phyloP scores from a whole-genome alignment of 495 filamentous ascomycete genomes.

The Penicillium psychrofluorescens region DNA sequence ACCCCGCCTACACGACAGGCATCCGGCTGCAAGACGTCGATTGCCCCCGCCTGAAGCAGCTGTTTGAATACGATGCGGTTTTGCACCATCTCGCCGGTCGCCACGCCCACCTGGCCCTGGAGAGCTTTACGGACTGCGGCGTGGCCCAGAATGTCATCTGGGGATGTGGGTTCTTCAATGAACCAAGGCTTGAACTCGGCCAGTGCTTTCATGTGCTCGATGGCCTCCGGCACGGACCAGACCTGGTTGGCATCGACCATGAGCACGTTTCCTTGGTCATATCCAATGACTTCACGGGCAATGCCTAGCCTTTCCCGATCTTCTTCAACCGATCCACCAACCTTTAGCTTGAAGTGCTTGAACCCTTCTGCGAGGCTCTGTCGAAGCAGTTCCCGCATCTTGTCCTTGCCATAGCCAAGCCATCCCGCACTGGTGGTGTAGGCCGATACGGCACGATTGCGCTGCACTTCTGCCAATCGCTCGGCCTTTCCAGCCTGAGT shows the following conservation, averaged over 20 bases:
- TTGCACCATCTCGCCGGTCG: constrained; percentile 95
- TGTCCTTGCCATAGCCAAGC: constrained; percentile 84
- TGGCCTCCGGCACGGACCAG: constrained; percentile 88
- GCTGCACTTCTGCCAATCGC: constrained; percentile 62
- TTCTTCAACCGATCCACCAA: constrained; percentile 63
- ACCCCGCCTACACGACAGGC: constrained; percentile 88
- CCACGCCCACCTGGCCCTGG: constrained; percentile 67
- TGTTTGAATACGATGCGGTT: constrained; percentile 95
- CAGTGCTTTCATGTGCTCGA: constrained; percentile 77
- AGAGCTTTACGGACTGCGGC: constrained; percentile 76
- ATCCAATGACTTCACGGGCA: constrained; percentile 77
- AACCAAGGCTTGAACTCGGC: constrained; percentile 90
- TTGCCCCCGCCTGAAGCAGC: constrained; percentile 66
- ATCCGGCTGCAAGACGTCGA: constrained; percentile 86
- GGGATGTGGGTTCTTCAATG: constrained; percentile 91
- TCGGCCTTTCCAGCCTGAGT: constrained; percentile 55
- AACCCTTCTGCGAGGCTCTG: constrained; percentile 73
- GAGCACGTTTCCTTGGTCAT: constrained; percentile 76
- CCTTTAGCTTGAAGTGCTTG: constrained; percentile 87
- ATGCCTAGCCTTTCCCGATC: constrained; percentile 64
- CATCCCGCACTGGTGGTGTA: constrained; percentile 91
- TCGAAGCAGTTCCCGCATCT: constrained; percentile 64
- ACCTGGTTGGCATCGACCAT: constrained; percentile 98
- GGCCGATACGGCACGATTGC: constrained; percentile 68
- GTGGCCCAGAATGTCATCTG: constrained; percentile 88